A percentile compares a stretch with the other conserved stretches of the same genome.
Conservation (phyloP, 345 rosid genomes). For the Eucalyptus regnans region DNA sequence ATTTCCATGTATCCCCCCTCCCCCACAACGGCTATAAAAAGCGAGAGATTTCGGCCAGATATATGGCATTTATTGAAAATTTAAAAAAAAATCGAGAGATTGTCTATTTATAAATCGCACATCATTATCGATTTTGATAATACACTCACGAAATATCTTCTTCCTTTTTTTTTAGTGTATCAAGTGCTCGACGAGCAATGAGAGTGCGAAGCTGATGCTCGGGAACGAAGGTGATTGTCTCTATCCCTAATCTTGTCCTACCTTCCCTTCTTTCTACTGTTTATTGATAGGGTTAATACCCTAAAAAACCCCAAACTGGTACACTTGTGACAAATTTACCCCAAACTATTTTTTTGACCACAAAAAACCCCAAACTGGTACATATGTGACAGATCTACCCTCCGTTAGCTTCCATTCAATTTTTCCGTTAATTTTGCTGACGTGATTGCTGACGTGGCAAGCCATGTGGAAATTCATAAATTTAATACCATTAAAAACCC, state of each 20-base stretch:
- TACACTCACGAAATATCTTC: accelerated
- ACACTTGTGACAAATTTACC: too few species aligned
- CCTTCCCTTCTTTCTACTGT: neutral
- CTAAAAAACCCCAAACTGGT: too few species aligned
- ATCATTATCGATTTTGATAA: neutral
- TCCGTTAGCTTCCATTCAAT: too few species aligned
- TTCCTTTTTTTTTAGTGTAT: neutral
- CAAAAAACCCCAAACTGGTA: too few species aligned
- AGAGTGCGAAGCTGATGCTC: accelerated
- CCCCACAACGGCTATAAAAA: neutral
- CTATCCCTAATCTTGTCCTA: accelerated
- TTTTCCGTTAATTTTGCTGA: too few species aligned
- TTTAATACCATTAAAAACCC: too few species aligned
- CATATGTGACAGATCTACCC: too few species aligned
- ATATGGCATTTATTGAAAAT: neutral
- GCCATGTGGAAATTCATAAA: too few species aligned
- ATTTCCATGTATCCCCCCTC: neutral
- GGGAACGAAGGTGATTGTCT: neutral
- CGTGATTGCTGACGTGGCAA: too few species aligned
- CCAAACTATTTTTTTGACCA: too few species aligned
- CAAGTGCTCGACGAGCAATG: neutral
- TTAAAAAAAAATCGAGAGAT: neutral
- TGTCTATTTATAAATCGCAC: neutral
- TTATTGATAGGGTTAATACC: too few species aligned
- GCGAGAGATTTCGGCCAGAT: neutral